These are phyloP conservation scores for Emmonsia crescens DNA, from an alignment of 2,329 filamentous ascomycete genomes.

Conservation along the genomic window DNA sequence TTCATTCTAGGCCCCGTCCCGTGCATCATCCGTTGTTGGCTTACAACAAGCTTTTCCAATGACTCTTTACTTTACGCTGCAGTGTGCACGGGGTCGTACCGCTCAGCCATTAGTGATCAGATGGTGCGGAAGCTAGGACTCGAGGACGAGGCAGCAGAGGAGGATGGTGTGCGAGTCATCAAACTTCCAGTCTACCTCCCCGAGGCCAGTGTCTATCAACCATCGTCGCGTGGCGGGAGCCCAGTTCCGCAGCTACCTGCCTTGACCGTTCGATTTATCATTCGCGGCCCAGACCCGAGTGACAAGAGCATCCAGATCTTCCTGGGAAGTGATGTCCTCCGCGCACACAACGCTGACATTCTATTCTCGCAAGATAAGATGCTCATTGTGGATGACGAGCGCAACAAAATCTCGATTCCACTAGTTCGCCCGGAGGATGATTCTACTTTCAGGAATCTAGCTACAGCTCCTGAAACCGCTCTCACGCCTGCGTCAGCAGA, in stretches of 20 bases:
- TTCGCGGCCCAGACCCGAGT: conserved; percentile 45
- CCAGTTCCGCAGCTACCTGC: conserved; percentile 70
- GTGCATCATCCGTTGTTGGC: conserved; percentile 90
- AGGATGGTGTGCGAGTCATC: conserved; percentile 57
- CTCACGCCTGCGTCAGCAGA: conserved; percentile 2
- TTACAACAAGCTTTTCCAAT: conserved; percentile 82
- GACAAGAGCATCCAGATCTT: conserved; percentile 65
- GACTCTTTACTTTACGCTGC: conserved; percentile 82
- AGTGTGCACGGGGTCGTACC: conserved; percentile 82
- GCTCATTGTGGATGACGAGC: conserved; percentile 74
- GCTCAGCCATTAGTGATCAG: conserved; percentile 66
- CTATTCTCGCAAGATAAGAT: conserved; percentile 86
- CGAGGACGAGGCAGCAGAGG: conserved; percentile 52
- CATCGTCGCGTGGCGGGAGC: conserved; percentile 61
- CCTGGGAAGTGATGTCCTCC: conserved; percentile 77
- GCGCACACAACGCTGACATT: conserved; percentile 78
- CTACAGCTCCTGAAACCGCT: conserved; percentile 39
- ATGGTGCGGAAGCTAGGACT: conserved; percentile 67
- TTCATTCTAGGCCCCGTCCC: conserved; percentile 82
- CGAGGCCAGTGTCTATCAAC: conserved; percentile 67
- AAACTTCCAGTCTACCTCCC: conserved; percentile 78
- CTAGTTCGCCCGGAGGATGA: conserved; percentile 90
- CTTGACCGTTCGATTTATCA: conserved; percentile 67
- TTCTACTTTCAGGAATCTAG: conserved; percentile 63
- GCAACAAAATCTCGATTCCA: conserved; percentile 78